Evolutionary conservation across 176 grass and related monocot genomes (phyloP), one percentile per base, ranked within the genome.

Genomic region (Oryza meridionalis): DNA sequence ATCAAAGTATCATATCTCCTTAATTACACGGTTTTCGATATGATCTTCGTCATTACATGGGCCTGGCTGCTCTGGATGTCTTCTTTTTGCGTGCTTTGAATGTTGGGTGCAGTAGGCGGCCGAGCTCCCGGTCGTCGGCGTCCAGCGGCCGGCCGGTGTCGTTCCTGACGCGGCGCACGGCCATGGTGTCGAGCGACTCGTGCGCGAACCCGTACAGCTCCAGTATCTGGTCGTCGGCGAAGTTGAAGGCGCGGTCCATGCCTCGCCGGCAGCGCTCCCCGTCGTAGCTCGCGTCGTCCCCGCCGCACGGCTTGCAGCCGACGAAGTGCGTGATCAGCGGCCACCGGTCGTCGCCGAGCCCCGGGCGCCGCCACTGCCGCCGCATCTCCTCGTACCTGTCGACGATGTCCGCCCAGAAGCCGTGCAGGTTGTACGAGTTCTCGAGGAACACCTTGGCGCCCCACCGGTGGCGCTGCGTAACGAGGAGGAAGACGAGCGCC

Each of bases 261-360:
- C 90, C 90, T 16, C 7, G 59, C 1, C 85, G 87, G 87, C 93
- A 98, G 70, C 11, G 73, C 19, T 63, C 80, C 8, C 77, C 73
- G 0, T 80, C 89, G 69, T 95, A 93, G 81, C 84, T 86, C 27
- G 81, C 84, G 17, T 82, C 77, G n/a, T 88, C 84, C 19, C 77
- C 88, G 16, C 85, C 85, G 33, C 96, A 98, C 6, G 93, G 93
- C 87, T 98, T 98, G 80, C 96, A 95, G 14, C 96, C 93, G 65
- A 98, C 96, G 85, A 98, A 98, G 72, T 98, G 96, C 21, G 96
- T 98, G 22, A 98, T 93, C 21, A 98, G 90, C n/a, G 96, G 96
- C 93, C 96, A 98, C 69, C 87, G 90, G 37, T 90, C 85, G 76
- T 92, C 91, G 9, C 93, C 96, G 17, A 68, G 43, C 15, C 89